Evolutionary conservation across 2,329 filamentous ascomycete species (phyloP).

Genomic region (Coniochaeta hoffmannii): DNA sequence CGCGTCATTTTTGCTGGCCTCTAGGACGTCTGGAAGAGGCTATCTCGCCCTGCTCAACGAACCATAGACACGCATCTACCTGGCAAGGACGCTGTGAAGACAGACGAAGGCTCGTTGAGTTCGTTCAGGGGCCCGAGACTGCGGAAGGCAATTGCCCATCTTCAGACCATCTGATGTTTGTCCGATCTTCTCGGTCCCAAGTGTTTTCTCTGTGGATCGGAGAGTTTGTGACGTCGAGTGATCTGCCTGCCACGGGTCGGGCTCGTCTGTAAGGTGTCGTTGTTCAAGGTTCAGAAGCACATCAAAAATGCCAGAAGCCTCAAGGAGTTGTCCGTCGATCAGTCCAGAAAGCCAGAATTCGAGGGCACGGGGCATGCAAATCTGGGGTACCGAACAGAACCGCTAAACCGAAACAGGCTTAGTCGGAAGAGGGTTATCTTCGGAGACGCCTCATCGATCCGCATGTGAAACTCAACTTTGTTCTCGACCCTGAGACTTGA

Average conservation of each 20-base stretch:
- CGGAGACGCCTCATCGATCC: neutral
- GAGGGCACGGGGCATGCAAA: neutral
- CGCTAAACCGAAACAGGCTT: neutral
- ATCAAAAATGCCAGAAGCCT: neutral
- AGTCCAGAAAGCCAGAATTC: neutral
- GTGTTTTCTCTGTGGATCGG: neutral
- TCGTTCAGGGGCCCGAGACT: neutral
- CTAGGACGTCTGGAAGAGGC: neutral
- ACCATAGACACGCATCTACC: neutral
- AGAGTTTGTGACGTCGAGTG: neutral
- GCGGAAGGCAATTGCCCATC: neutral
- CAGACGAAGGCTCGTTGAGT: no score
- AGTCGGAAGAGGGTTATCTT: neutral
- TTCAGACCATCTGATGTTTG: neutral
- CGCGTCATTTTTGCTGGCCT: slow-evolving; percentile 9
- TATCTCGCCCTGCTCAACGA: neutral
- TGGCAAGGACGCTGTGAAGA: neutral
- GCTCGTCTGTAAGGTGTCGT: neutral
- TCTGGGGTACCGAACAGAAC: neutral
- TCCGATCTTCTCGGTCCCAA: neutral
- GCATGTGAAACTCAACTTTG: no score
- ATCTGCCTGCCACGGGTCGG: neutral
- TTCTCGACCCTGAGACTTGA: no score
- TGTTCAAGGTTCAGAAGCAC: neutral
- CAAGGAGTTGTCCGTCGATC: neutral